Evolutionary conservation across 345 rosid species (phyloP).

Genomic region (Gossypium stocksii): DNA sequence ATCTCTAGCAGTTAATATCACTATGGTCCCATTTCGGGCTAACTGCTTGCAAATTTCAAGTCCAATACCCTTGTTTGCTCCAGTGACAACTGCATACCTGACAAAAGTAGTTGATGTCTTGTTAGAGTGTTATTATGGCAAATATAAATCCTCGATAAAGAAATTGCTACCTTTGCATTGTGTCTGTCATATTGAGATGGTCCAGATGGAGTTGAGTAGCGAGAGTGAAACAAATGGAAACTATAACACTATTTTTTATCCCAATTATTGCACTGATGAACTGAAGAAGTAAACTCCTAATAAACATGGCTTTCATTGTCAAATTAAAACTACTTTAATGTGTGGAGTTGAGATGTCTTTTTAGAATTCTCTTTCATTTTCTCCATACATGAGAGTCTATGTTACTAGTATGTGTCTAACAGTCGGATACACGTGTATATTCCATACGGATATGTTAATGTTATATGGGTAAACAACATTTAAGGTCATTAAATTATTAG

Average conservation of each 20-base stretch:
- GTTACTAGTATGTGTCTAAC: too few relatives aligned
- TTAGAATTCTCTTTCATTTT: too few relatives aligned
- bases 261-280: neutral
- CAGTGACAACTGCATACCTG: slow-evolving; percentile 47
- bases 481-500: too few relatives aligned
- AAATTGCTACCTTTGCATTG: neutral
- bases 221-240: neutral
- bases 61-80: slow-evolving; percentile 47
- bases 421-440: too few relatives aligned
- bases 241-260: neutral
- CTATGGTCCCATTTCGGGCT: slow-evolving; percentile 24
- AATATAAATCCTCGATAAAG: neutral
- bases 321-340: too few relatives aligned
- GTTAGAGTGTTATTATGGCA: neutral
- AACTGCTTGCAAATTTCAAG: slow-evolving; percentile 37
- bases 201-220: neutral
- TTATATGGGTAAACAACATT: too few relatives aligned
- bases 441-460: too few relatives aligned
- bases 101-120: neutral
- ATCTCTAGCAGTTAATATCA: slow-evolving; percentile 40
- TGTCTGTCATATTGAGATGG: neutral
- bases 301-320: too few relatives aligned
- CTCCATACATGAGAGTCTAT: neutral
- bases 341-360: too few relatives aligned
- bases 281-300: neutral